These are phyloP conservation scores for Populus hybrid DNA, from an alignment of 441 rosid genomes.

Conservation along the genomic window DNA sequence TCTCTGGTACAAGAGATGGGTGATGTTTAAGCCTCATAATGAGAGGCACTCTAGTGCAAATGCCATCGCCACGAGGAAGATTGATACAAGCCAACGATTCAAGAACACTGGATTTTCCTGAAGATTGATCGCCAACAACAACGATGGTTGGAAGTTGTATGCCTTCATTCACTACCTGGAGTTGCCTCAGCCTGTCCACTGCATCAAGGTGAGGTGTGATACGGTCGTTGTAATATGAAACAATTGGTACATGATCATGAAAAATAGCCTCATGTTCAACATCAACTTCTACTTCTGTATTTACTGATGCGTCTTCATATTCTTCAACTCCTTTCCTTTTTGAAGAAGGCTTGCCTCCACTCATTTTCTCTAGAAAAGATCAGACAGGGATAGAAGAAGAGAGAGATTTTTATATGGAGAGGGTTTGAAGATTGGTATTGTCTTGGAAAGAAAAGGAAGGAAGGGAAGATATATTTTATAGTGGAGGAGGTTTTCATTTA, in stretches of 20 bases:
- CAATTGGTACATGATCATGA: constrained; percentile 9
- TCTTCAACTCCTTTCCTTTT: background rate
- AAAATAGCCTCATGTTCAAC: background rate
- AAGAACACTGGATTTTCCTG: constrained; percentile 37
- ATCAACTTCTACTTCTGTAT: background rate
- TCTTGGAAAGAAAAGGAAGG: background rate
- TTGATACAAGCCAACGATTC: constrained; percentile 30
- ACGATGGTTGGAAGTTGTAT: constrained; percentile 37
- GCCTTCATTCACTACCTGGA: constrained; percentile 24
- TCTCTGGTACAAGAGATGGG: background rate
- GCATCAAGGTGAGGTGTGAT: constrained; percentile 29
- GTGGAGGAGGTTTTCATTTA: background rate
- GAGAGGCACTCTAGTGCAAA: constrained; percentile 24
- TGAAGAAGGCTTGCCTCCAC: background rate
- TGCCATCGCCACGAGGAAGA: constrained; percentile 27
- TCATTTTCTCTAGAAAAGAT: background rate
- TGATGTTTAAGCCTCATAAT: constrained; percentile 21
- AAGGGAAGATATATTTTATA: background rate
- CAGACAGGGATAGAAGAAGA: background rate
- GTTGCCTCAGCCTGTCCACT: constrained; percentile 26
- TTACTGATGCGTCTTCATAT: background rate
- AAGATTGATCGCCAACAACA: constrained; percentile 38
- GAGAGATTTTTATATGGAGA: background rate
- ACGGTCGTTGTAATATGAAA: constrained; percentile 22
- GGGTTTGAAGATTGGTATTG: background rate